Percentiles rank a stretch among this genome's conserved stretches.
Conservation (phyloP, 108 stramenopile genomes). For the Nannochloropsis granulata region DNA sequence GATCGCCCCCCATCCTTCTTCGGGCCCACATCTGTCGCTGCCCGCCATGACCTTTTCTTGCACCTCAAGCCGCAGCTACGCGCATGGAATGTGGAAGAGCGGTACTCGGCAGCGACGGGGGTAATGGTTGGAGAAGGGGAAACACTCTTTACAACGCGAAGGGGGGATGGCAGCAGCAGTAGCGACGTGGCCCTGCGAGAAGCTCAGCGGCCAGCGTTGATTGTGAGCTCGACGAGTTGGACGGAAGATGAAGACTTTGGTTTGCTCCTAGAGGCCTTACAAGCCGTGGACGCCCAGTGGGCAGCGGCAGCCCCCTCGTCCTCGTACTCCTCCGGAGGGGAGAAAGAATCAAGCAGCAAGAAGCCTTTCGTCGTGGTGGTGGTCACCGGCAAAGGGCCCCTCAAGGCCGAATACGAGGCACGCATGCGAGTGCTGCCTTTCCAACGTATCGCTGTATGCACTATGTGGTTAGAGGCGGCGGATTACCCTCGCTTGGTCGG, state of each 20-base stretch:
- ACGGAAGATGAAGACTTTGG: conserved; percentile 96
- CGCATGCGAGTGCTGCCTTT: conserved; percentile 33
- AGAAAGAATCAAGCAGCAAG: neutral
- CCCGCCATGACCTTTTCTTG: conserved; percentile 55
- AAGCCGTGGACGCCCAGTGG: conserved; percentile 41
- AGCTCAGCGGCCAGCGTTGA: conserved; percentile 54
- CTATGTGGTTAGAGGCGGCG: conserved; percentile 75
- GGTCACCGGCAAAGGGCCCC: conserved; percentile 95
- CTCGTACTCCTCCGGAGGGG: neutral
- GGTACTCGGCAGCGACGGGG: neutral
- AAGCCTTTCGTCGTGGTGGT: conserved; percentile 50
- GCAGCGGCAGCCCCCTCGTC: neutral
- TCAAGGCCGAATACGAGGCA: conserved; percentile 53
- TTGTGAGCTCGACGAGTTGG: conserved; percentile 89
- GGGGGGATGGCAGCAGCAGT: neutral
- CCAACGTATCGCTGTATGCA: conserved; percentile 45
- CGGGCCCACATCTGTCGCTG: conserved; percentile 43
- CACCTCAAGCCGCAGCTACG: neutral
- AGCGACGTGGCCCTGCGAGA: neutral
- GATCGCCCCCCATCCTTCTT: conserved; percentile 79
- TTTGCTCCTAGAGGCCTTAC: conserved; percentile 67
- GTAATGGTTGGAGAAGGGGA: neutral
- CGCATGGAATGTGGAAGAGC: conserved; percentile 1
- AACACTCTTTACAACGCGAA: conserved; percentile 17
- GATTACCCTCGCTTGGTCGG: conserved; percentile 79